phyloP scores from a whole-genome alignment of 2,329 filamentous ascomycete species.

The Dactylellina parvicollis region DNA sequence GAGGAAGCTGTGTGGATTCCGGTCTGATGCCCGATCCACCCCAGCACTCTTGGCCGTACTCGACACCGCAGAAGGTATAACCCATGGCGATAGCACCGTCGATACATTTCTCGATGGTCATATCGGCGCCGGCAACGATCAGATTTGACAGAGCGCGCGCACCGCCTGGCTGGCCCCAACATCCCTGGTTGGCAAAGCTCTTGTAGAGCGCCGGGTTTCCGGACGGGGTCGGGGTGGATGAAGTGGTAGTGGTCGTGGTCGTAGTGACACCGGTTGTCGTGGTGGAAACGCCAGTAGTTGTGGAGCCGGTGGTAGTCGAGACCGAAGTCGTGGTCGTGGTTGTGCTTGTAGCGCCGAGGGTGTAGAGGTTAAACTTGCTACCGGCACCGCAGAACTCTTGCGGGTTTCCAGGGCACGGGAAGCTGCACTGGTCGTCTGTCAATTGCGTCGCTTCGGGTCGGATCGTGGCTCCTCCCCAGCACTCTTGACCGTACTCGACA shows the following conservation, averaged over 20 bases:
- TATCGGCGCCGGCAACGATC: constrained; percentile 24
- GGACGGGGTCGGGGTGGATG: background rate
- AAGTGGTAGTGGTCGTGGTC: constrained; percentile 55
- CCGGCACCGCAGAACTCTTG: constrained; percentile 68
- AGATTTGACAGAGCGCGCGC: background rate
- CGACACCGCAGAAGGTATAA: constrained; percentile 59
- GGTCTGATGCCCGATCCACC: constrained; percentile 28
- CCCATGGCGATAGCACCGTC: constrained; percentile 51
- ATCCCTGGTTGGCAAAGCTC: constrained; percentile 10
- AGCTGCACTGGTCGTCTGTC: constrained; percentile 64
- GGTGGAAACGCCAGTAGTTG: constrained; percentile 22
- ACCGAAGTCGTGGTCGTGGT: constrained; percentile 54
- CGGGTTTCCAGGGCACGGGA: constrained; percentile 65
- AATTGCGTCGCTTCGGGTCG: background rate
- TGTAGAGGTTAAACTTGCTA: constrained; percentile 61
- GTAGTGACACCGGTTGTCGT: constrained; percentile 1
- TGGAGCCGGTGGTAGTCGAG: constrained; percentile 25
- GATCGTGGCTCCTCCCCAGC: constrained; percentile 28
- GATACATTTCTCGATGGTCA: constrained; percentile 53
- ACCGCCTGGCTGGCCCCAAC: constrained; percentile 1
- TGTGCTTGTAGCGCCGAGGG: constrained; percentile 13
- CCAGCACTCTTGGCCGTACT: constrained; percentile 56
- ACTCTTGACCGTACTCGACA: constrained; percentile 59
- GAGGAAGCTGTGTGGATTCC: constrained; percentile 37
- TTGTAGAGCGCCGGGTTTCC: constrained; percentile 19